Conservation (phyloP, 2,329 filamentous ascomycete species). For the Aspergillus amoenus region DNA sequence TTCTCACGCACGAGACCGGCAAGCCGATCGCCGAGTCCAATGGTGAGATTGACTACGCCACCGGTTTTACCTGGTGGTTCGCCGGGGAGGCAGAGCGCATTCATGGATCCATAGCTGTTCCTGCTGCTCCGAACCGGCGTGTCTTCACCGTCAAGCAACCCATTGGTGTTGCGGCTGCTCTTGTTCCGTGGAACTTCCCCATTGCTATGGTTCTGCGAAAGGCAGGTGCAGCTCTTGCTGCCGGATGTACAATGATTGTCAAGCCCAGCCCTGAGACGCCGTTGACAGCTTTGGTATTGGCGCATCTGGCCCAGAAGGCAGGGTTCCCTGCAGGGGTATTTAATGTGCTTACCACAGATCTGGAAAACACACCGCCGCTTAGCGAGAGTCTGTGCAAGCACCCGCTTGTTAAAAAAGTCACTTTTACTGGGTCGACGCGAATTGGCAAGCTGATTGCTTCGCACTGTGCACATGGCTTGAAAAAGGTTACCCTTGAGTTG, state of each 20-base stretch:
- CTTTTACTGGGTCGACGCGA: slow-evolving; percentile 60
- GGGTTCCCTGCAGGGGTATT: slow-evolving; percentile 61
- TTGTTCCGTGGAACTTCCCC: slow-evolving; percentile 74
- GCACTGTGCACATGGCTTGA: slow-evolving; percentile 59
- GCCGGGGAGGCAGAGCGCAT: slow-evolving; percentile 61
- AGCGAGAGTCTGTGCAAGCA: slow-evolving; percentile 55
- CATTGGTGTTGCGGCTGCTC: slow-evolving; percentile 65
- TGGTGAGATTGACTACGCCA: slow-evolving; percentile 57
- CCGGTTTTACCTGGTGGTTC: slow-evolving; percentile 59
- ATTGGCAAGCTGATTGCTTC: slow-evolving; percentile 63
- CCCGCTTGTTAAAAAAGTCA: slow-evolving; percentile 59
- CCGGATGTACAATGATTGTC: slow-evolving; percentile 71
- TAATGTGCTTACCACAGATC: slow-evolving; percentile 58
- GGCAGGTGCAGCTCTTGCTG: slow-evolving; percentile 65
- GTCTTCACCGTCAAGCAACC: slow-evolving; percentile 74
- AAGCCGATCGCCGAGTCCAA: slow-evolving; percentile 57
- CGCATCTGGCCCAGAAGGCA: slow-evolving; percentile 51
- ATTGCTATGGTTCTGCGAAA: slow-evolving; percentile 68
- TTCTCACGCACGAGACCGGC: slow-evolving; percentile 62
- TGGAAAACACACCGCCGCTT: slow-evolving; percentile 40
- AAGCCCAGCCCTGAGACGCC: slow-evolving; percentile 71
- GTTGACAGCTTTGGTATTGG: slow-evolving; percentile 56
- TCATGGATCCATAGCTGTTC: slow-evolving; percentile 60
- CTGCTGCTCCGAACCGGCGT: slow-evolving; percentile 62
- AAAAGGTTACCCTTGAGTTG: slow-evolving; percentile 64